Percentiles rank a stretch among this genome's conserved stretches.
These are phyloP conservation scores for Colletotrichum cereale DNA, from an alignment of 2,329 filamentous ascomycete genomes.

Conservation along the genomic window DNA sequence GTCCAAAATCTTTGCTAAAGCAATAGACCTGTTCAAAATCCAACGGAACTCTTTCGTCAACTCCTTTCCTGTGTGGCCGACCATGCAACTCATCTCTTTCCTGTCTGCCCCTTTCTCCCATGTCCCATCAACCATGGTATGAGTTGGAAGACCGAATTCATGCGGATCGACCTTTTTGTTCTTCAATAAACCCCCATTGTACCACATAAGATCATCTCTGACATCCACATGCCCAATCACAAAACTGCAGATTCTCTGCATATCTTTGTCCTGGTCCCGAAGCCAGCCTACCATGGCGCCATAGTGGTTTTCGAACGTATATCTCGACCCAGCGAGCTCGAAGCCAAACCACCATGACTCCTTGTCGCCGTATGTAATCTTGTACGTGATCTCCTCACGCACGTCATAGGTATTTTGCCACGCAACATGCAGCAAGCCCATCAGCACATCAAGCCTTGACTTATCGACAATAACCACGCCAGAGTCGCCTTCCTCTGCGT, in stretches of 20 bases:
- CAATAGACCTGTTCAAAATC: conserved; percentile 14
- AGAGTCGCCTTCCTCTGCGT: conserved; percentile 57
- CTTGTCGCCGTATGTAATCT: conserved; percentile 58
- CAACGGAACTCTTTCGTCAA: not conserved
- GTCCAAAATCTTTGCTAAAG: conserved; percentile 12
- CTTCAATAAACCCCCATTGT: conserved; percentile 57
- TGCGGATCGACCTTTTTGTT: conserved; percentile 50
- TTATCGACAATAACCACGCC: conserved; percentile 58
- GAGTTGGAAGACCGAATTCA: conserved; percentile 51
- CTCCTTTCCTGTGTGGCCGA: not conserved
- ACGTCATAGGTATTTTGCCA: conserved; percentile 59
- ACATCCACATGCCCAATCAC: conserved; percentile 58
- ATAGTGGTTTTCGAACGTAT: conserved; percentile 56
- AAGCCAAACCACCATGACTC: conserved; percentile 60
- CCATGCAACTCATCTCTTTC: conserved; percentile 55
- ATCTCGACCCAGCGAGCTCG: conserved; percentile 53
- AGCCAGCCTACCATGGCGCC: conserved; percentile 55
- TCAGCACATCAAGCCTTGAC: conserved; percentile 50
- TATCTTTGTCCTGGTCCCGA: not conserved
- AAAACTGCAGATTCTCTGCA: conserved; percentile 53
- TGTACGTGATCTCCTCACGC: conserved; percentile 55
- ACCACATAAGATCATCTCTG: conserved; percentile 54
- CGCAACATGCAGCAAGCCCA: conserved; percentile 55
- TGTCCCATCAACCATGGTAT: conserved; percentile 54
- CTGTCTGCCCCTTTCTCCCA: conserved; percentile 52